These are phyloP conservation scores for Parasitella parasitica DNA, from an alignment of 371 early-diverging fungal species.

Conservation along the genomic window DNA sequence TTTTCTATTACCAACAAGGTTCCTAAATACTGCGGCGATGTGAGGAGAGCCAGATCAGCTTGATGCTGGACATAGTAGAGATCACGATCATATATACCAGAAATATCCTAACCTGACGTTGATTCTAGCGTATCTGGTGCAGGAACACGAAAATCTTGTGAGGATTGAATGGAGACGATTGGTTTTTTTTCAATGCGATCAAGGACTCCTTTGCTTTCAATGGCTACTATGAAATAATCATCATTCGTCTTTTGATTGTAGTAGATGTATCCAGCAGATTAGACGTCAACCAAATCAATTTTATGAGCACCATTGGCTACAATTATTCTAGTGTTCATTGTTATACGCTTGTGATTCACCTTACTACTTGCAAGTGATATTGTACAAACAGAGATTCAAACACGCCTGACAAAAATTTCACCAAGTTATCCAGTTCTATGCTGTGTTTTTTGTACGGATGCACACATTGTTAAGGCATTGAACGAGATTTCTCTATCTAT, in stretches of 20 bases:
- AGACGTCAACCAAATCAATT: background rate
- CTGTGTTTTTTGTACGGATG: background rate
- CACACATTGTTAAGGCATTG: no score
- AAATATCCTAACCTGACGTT: background rate
- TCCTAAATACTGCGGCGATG: no score
- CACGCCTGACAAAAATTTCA: background rate
- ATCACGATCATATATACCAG: background rate
- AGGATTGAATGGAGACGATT: background rate
- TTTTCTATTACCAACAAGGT: no score
- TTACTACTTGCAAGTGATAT: background rate
- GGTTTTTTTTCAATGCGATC: background rate
- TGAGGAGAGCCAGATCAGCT: background rate
- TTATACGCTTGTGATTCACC: background rate
- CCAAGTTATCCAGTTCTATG: background rate
- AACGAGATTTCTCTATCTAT: no score
- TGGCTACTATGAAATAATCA: background rate
- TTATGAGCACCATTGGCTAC: background rate
- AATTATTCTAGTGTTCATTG: background rate
- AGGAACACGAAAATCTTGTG: background rate
- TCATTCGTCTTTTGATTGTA: conserved; percentile 2
- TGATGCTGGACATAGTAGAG: background rate
- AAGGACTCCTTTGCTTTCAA: conserved; percentile 1
- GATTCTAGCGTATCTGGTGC: background rate
- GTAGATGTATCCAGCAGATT: background rate
- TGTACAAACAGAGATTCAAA: background rate